phyloP scores from a whole-genome alignment of 1,284 basidiomycete species.

The Paramarasmius palmivorus region DNA sequence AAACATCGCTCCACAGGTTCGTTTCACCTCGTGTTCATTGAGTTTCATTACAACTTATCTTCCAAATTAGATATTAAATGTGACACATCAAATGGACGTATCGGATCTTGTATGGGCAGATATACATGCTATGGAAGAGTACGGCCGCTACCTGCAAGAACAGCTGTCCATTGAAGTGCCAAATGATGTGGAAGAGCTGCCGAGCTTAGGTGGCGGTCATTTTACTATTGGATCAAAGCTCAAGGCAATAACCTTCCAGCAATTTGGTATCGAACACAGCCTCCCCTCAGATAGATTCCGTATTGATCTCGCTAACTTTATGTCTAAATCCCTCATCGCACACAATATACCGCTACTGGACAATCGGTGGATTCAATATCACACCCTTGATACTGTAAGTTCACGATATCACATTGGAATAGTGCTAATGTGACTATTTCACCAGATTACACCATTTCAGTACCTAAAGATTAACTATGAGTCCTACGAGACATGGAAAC shows the following conservation, averaged over 20 bases:
- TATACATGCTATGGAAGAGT: constrained; percentile 18
- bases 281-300: constrained; percentile 20
- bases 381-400: background rate
- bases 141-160: constrained; percentile 5
- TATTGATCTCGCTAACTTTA: constrained; percentile 7
- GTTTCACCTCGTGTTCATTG: background rate
- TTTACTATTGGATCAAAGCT: constrained; percentile 16
- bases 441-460: constrained; percentile 19
- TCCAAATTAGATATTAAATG: constrained; percentile 22
- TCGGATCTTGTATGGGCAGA: constrained; percentile 16
- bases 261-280: constrained; percentile 15
- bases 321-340: background rate
- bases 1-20: constrained; percentile 14
- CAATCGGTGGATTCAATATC: background rate
- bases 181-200: background rate
- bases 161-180: background rate
- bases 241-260: constrained; percentile 16
- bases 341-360: background rate
- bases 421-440: too few species aligned
- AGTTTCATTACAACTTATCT: background rate
- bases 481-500: constrained; percentile 25
- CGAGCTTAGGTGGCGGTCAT: background rate
- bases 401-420: constrained; percentile 17
- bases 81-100: constrained; percentile 21
- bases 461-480: constrained; percentile 28